Conservation (phyloP, 805 yeast genomes). For the Teunomyces atbi region DNA sequence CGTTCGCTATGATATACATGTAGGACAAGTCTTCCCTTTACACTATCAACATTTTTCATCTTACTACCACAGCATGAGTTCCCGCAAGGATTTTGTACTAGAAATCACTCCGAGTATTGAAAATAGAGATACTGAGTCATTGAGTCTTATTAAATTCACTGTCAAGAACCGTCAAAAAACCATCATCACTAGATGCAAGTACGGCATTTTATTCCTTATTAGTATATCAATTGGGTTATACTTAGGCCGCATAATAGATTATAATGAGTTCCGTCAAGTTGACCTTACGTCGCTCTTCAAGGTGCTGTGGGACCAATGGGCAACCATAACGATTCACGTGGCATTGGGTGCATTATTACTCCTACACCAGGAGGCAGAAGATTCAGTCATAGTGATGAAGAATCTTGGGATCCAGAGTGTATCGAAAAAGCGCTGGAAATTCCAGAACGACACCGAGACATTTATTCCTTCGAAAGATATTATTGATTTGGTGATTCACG, state of each 20-base stretch:
- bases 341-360: conserved; percentile 12
- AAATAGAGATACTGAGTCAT: conserved; percentile 9
- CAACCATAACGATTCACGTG: not conserved
- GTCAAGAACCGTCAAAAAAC: conserved; percentile 11
- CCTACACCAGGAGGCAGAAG: conserved; percentile 37
- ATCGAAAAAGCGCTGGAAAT: conserved; percentile 23
- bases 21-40: not conserved
- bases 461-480: conserved; percentile 60
- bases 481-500: conserved; percentile 69
- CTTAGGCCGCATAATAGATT: not conserved
- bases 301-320: not conserved
- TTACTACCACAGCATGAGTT: conserved; percentile 20
- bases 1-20: conserved; percentile 10
- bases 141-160: conserved; percentile 18
- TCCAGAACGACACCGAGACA: conserved; percentile 19
- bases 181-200: not conserved
- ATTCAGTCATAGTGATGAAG: conserved; percentile 41
- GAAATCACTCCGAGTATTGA: conserved; percentile 24
- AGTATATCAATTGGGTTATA: not conserved
- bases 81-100: conserved; percentile 27
- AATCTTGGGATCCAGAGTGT: conserved; percentile 49
- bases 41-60: not conserved
- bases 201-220: not conserved
- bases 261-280: not conserved
- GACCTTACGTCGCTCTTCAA: not conserved